A percentile compares a stretch with the other conserved stretches of the same genome.
These are phyloP conservation scores for Venturia oleaginea DNA, from an alignment of 2,329 filamentous ascomycete species.

Conservation along the genomic window DNA sequence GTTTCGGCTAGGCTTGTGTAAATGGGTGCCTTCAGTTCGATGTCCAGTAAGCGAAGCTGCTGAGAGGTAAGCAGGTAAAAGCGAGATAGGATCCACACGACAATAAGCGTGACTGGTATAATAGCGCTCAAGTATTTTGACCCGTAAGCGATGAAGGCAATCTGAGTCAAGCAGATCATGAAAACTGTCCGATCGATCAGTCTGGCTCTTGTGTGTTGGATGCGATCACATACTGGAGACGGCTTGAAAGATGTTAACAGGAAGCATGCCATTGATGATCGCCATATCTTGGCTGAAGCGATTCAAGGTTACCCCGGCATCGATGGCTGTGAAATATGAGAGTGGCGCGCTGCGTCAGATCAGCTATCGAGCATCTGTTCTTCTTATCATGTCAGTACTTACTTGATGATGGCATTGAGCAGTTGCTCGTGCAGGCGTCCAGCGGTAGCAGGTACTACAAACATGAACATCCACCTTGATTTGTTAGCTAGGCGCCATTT, in stretches of 20 bases:
- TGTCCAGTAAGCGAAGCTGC: conserved; percentile 34
- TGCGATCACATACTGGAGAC: conserved; percentile 24
- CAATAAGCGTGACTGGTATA: conserved; percentile 19
- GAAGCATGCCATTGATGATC: conserved; percentile 36
- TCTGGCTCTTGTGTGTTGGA: background rate
- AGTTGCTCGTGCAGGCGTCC: background rate
- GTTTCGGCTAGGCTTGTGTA: conserved; percentile 43
- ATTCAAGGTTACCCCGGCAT: conserved; percentile 34
- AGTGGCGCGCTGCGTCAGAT: conserved; percentile 27
- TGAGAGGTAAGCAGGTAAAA: conserved; percentile 36
- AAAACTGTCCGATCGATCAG: background rate
- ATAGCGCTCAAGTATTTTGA: conserved; percentile 21
- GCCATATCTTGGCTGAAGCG: conserved; percentile 37
- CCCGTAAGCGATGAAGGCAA: background rate
- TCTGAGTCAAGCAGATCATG: background rate
- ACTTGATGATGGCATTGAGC: background rate
- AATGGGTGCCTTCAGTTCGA: conserved; percentile 34
- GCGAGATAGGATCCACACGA: conserved; percentile 26
- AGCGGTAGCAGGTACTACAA: background rate
- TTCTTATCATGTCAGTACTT: background rate
- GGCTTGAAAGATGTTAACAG: conserved; percentile 32
- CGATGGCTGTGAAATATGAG: conserved; percentile 33
- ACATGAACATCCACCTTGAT: background rate
- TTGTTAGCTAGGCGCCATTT: background rate
- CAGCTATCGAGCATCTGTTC: background rate